Conservation (phyloP, 78 protist genomes). For the Guillardia theta region DNA sequence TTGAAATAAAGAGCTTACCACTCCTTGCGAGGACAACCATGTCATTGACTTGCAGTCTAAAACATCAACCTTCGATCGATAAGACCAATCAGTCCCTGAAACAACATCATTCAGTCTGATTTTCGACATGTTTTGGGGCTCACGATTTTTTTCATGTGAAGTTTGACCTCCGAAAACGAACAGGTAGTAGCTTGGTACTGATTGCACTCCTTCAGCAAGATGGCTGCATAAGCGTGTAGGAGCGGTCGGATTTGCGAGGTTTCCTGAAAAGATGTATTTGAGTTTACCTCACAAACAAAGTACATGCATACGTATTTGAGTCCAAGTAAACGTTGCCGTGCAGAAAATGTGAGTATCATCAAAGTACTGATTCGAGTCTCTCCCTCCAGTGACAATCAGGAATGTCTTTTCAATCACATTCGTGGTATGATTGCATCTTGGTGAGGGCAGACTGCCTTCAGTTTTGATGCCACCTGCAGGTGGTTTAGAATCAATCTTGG, state of each 20-base stretch:
- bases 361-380: not conserved
- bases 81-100: not conserved
- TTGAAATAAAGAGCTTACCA: too few species aligned
- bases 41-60: not conserved
- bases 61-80: not conserved
- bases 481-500: not conserved
- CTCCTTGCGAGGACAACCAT: not conserved
- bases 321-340: not conserved
- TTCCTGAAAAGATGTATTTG: too few species aligned
- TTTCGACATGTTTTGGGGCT: too few species aligned
- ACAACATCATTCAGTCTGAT: too few species aligned
- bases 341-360: not conserved
- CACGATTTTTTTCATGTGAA: not conserved
- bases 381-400: not conserved
- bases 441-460: not conserved
- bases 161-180: conserved; percentile 27
- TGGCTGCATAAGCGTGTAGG: not conserved
- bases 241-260: not conserved
- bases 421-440: not conserved
- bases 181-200: not conserved
- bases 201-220: not conserved
- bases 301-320: not conserved
- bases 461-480: not conserved
- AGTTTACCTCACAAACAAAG: too few species aligned
- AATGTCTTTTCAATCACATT: not conserved